Base-by-base conservation (phyloP, 225 moss, liverwort and hornwort genomes). In the Sphagnum tenellum region DNA sequence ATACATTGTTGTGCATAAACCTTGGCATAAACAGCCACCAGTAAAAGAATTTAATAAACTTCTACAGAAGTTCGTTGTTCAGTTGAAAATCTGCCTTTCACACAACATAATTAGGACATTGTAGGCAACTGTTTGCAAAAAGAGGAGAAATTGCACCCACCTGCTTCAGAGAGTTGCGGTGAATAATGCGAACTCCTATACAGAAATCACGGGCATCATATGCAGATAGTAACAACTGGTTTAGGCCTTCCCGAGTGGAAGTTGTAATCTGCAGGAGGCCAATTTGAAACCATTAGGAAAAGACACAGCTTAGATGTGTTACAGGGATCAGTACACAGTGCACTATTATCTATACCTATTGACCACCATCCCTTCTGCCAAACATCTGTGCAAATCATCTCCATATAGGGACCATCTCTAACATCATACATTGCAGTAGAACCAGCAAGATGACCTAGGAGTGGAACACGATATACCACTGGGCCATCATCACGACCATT, bases 401-500 rank as follows among this genome's bases (percentile, higher is more conserved):
- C 29, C 29, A 29, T 29, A 29, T 29, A 29, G 29, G 29, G 29
- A 1, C 29, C 29, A 29, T 29, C 29, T 29, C 29, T 29, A 29
- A 29, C 29, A 29, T 29, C 29, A 29, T 29, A 29, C 29, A 29
- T 49, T 46, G 12, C 9, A 3, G 13, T 64, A 11, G 12, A 3
- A 62, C 13, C 7, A 3, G 5, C 48, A 49, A 49, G 11, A 29
- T 4, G 5, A 50, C 59, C 47, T 51, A 60, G 8, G 1, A 2
- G 2, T 66, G 45, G 7, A 8, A 67, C n/a, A 5, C 7, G 46
- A 65, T 85, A 63, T 81, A 95, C 94, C 72, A 88, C 84, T 70
- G 91, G 92, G 47, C 90, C 94, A 79, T 95, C 94, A 64, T 95
- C 94, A 54, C 94, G 94, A 58, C 94, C 94, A 73, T 95, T 95